phyloP scores from a whole-genome alignment of 1,139 yeast species.

The Diutina neorugosa region DNA sequence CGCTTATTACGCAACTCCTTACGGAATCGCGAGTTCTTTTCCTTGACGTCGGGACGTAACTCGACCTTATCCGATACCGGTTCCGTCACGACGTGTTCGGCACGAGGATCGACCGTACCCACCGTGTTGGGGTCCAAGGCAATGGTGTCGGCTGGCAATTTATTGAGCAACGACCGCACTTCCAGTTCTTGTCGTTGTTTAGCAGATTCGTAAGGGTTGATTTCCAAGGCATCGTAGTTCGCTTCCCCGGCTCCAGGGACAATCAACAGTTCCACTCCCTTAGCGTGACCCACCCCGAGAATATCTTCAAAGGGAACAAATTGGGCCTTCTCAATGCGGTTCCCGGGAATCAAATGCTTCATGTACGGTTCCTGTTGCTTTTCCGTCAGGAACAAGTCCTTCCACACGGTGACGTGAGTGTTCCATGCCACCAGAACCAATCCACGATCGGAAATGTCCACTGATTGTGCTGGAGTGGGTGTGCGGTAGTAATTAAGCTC shows the following conservation, averaged over 20 bases:
- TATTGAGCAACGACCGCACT: constrained; percentile 75
- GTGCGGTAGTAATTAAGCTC: constrained; percentile 62
- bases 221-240: constrained; percentile 86
- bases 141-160: constrained; percentile 86
- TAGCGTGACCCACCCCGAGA: constrained; percentile 74
- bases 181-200: constrained; percentile 92
- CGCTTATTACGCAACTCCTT: constrained; percentile 74
- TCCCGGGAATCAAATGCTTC: constrained; percentile 79
- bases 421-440: constrained; percentile 87
- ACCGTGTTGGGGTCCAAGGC: constrained; percentile 80
- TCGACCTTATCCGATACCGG: constrained; percentile 23
- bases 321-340: constrained; percentile 50
- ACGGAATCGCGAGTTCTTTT: constrained; percentile 77
- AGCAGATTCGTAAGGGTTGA: constrained; percentile 85
- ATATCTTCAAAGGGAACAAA: constrained; percentile 96
- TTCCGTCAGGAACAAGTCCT: constrained; percentile 48
- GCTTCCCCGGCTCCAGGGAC: constrained; percentile 99
- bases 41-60: constrained; percentile 53
- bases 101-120: constrained; percentile 72
- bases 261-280: constrained; percentile 69
- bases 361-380: constrained; percentile 75
- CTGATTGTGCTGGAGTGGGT: constrained; percentile 77
- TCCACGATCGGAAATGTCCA: constrained; percentile 82
- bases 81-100: constrained; percentile 41
- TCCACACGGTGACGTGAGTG: constrained; percentile 85